Percentiles rank a stretch among this genome's conserved stretches.
Evolutionary conservation across 2,329 filamentous ascomycete species (phyloP).

Genomic region (Fusarium chlamydosporum): DNA sequence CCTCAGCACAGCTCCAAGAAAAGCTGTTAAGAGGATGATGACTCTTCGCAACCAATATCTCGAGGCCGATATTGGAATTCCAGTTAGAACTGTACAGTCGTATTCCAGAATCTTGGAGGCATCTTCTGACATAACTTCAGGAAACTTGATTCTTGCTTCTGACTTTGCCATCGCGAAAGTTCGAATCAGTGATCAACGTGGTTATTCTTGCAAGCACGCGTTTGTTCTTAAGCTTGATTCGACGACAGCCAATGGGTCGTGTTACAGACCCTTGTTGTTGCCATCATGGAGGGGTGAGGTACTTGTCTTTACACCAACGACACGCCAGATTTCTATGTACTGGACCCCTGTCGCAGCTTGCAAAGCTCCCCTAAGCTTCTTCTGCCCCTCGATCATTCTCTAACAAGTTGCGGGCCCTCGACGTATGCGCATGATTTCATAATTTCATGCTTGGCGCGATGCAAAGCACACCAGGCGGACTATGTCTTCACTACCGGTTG

Average conservation of each 20-base stretch:
- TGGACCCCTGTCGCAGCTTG: constrained; percentile 39
- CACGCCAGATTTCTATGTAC: constrained; percentile 30
- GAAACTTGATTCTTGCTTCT: not conserved
- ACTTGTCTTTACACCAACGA: constrained; percentile 32
- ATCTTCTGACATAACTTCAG: not conserved
- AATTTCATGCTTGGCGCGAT: constrained; percentile 49
- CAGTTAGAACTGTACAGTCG: not conserved
- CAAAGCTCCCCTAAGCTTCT: constrained; percentile 36
- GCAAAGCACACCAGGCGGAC: constrained; percentile 29
- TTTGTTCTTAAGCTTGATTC: constrained; percentile 41
- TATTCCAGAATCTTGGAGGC: not conserved
- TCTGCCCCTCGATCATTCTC: constrained; percentile 45
- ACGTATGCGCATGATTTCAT: constrained; percentile 48
- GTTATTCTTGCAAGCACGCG: constrained; percentile 24
- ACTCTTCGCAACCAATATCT: not conserved
- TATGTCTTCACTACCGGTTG: constrained; percentile 26
- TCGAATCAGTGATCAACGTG: constrained; percentile 14
- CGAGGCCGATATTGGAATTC: not conserved
- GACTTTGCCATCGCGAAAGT: constrained; percentile 1
- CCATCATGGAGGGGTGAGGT: constrained; percentile 43
- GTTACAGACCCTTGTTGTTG: constrained; percentile 47
- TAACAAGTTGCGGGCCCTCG: constrained; percentile 33
- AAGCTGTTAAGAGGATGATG: not conserved
- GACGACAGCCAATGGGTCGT: constrained; percentile 34
- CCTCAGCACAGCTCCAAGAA: constrained; percentile 17